Evolutionary conservation across 306 rosid species (phyloP).

Genomic region (Inga oerstediana): DNA sequence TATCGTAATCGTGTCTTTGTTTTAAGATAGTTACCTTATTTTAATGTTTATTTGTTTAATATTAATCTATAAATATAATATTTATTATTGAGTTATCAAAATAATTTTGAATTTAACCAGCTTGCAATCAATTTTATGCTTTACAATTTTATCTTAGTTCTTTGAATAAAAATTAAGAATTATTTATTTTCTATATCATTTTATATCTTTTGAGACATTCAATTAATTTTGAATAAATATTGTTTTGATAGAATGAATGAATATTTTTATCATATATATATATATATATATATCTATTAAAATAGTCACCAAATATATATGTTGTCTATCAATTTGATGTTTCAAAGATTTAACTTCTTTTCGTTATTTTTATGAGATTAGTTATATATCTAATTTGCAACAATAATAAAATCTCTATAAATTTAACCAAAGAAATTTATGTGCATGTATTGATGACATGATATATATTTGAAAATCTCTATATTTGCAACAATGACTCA

Average conservation of each 20-base stretch:
- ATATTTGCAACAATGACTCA: neutral
- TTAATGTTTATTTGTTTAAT: too few species aligned
- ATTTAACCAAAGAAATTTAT: neutral
- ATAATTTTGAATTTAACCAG: neutral
- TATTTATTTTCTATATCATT: neutral
- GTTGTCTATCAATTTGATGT: neutral
- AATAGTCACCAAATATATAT: neutral
- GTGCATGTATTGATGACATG: neutral
- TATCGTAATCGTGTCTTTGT: neutral
- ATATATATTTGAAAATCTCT: neutral
- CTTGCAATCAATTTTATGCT: neutral
- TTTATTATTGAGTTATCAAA: neutral
- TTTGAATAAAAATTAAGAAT: neutral
- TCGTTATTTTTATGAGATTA: neutral
- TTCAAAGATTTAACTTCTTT: neutral
- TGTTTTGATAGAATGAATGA: too few species aligned
- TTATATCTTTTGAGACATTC: neutral
- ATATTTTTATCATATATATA: too few species aligned
- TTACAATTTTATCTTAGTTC: neutral
- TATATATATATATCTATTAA: neutral
- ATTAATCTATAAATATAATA: too few species aligned
- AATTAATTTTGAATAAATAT: neutral
- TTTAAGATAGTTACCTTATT: too few species aligned
- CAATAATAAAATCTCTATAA: too few species aligned
- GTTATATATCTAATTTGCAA: too few species aligned